These are phyloP conservation scores for Beauveria medogensis DNA, from an alignment of 2,329 filamentous ascomycete species.

Conservation along the genomic window DNA sequence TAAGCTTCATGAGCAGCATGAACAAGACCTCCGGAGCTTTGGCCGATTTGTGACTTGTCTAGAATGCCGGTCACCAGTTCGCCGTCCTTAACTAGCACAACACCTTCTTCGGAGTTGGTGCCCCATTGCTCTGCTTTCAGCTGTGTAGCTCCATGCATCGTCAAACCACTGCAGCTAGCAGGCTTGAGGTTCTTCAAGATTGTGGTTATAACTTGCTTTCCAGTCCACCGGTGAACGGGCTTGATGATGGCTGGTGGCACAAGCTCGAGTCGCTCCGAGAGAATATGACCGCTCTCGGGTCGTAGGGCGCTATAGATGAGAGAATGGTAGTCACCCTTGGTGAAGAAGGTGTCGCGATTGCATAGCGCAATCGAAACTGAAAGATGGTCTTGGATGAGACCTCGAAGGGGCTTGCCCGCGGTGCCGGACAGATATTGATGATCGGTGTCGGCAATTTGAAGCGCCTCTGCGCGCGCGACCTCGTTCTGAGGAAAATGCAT, in stretches of 20 bases:
- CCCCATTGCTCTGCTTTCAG: constrained; percentile 78
- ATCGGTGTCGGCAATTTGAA: constrained; percentile 91
- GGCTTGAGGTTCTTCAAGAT: constrained; percentile 90
- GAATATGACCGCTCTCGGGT: constrained; percentile 83
- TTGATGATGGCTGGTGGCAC: constrained; percentile 76
- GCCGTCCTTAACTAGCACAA: constrained; percentile 76
- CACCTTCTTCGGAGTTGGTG: constrained; percentile 64
- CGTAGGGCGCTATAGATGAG: constrained; percentile 85
- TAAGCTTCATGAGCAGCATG: constrained; percentile 92
- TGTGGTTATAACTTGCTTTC: constrained; percentile 91
- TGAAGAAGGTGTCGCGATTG: constrained; percentile 86
- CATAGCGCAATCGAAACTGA: constrained; percentile 89
- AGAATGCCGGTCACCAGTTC: constrained; percentile 85
- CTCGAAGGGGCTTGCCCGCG: constrained; percentile 84
- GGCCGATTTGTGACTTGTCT: constrained; percentile 92
- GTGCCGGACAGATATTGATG: constrained; percentile 95
- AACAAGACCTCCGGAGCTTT: constrained; percentile 76
- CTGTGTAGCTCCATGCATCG: constrained; percentile 69
- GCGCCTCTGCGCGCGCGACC: constrained; percentile 82
- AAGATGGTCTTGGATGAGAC: constrained; percentile 97
- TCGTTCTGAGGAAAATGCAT: constrained; percentile 99
- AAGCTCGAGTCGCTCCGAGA: constrained; percentile 72
- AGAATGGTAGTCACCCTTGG: constrained; percentile 80
- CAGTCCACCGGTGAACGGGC: constrained; percentile 79
- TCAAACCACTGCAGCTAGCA: constrained; percentile 64